Evolutionary conservation across 2,329 filamentous ascomycete species (phyloP).

Genomic region (Fusarium papillatum): DNA sequence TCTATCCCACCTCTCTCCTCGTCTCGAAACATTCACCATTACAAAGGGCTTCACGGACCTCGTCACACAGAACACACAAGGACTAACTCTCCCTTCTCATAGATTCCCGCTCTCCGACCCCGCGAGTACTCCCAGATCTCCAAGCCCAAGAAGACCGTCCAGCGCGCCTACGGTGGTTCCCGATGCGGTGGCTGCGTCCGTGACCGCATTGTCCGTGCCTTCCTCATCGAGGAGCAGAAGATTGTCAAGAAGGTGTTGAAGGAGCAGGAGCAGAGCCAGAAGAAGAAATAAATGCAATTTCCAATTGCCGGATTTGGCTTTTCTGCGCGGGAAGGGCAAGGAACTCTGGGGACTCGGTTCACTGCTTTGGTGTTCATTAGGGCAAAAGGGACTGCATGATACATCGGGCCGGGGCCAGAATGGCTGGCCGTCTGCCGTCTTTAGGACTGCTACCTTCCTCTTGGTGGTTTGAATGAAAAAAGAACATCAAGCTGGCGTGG

Average conservation of each 20-base stretch:
- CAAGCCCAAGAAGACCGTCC: constrained; percentile 99
- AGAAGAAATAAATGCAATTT: constrained; percentile 74
- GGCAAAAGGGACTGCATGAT: constrained; percentile 65
- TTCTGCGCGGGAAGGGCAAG: constrained; percentile 52
- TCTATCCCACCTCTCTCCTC: neutral
- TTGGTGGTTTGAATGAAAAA: constrained; percentile 63
- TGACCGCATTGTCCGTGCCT: constrained; percentile 97
- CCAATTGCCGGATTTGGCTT: constrained; percentile 47
- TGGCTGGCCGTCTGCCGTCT: constrained; percentile 61
- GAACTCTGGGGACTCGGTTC: constrained; percentile 56
- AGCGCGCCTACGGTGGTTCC: constrained; percentile 98
- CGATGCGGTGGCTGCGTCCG: constrained; percentile 99
- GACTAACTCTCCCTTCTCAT: constrained; percentile 30
- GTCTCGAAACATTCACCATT: constrained; percentile 12
- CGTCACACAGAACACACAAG: neutral
- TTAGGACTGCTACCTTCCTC: constrained; percentile 57
- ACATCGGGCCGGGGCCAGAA: constrained; percentile 52
- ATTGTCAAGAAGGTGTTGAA: constrained; percentile 99
- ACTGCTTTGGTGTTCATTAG: constrained; percentile 68
- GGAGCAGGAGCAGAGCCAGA: constrained; percentile 87
- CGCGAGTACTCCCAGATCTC: constrained; percentile 98
- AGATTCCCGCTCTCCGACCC: constrained; percentile 97
- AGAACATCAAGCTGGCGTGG: constrained; percentile 54
- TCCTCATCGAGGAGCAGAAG: constrained; percentile 99
- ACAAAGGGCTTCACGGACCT: constrained; percentile 14